Conservation (phyloP, 768 basidiomycete species). For the Panellus pusillus region DNA sequence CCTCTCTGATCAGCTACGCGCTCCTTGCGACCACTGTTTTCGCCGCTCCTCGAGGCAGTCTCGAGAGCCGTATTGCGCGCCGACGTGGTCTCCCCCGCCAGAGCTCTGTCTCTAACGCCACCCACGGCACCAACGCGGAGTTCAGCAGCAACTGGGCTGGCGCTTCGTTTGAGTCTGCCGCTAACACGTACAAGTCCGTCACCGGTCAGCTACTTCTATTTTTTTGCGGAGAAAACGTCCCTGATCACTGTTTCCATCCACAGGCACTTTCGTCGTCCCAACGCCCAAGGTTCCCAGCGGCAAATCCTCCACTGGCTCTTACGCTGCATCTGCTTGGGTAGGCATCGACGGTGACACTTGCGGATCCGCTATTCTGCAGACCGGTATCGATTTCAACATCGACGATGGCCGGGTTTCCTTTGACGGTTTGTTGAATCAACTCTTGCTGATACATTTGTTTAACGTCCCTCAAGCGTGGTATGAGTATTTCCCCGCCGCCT, state of each 20-base stretch:
- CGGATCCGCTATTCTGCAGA: conserved; percentile 35
- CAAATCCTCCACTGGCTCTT: conserved; percentile 16
- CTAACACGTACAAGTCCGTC: conserved; percentile 35
- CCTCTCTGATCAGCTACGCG: conserved; percentile 15
- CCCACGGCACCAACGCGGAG: conserved; percentile 18
- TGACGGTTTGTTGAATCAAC: neutral
- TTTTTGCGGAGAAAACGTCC: too few relatives aligned
- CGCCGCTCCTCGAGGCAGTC: conserved; percentile 5
- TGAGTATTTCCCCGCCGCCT: neutral
- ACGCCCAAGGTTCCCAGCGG: conserved; percentile 25
- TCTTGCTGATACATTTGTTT: neutral
- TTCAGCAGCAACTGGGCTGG: conserved; percentile 39
- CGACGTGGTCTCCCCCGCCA: conserved; percentile 4
- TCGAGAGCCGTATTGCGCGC: conserved; percentile 7
- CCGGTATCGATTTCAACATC: conserved; percentile 33
- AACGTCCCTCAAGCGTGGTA: neutral
- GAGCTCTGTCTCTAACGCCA: neutral
- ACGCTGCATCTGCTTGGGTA: conserved; percentile 35
- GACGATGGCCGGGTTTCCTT: conserved; percentile 2
- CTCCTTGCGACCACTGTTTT: conserved; percentile 14
- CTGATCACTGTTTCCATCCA: neutral
- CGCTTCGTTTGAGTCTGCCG: conserved; percentile 29
- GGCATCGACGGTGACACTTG: conserved; percentile 40
- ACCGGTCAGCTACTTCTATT: conserved; percentile 10
- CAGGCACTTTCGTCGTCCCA: conserved; percentile 35